Evolutionary conservation across 768 basidiomycete species (phyloP).

Genomic region (Tylopilus rubrobrunneus): DNA sequence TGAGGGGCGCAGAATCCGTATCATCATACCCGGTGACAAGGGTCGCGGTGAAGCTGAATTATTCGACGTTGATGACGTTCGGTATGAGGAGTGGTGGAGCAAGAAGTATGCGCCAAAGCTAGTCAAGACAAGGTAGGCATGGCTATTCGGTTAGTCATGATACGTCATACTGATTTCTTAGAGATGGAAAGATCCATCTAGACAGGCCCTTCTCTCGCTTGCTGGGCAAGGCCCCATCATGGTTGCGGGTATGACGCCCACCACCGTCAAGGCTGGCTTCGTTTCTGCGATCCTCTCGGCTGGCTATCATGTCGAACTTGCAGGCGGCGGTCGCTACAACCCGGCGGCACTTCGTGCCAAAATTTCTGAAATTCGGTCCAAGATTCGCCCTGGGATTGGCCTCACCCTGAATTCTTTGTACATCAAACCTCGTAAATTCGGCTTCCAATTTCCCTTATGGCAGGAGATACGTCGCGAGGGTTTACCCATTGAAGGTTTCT

Average conservation of each 20-base stretch:
- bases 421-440: conserved; percentile 96
- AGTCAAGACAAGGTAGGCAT: conserved; percentile 76
- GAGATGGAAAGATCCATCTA: conserved; percentile 87
- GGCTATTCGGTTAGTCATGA: neutral
- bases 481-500: conserved; percentile 96
- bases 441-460: conserved; percentile 97
- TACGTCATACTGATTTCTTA: conserved; percentile 31
- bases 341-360: conserved; percentile 83
- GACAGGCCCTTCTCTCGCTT: conserved; percentile 97
- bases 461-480: conserved; percentile 96
- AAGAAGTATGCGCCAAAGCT: conserved; percentile 83
- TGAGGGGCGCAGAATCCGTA: conserved; percentile 89
- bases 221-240: conserved; percentile 97
- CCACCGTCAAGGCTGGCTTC: conserved; percentile 93
- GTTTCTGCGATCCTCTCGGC: conserved; percentile 90
- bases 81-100: conserved; percentile 86
- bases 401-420: conserved; percentile 94
- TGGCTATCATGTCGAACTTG: conserved; percentile 95
- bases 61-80: conserved; percentile 60
- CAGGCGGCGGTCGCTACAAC: conserved; percentile 98
- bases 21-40: conserved; percentile 87
- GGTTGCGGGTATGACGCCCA: conserved; percentile 99
- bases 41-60: conserved; percentile 89
- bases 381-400: conserved; percentile 84
- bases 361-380: conserved; percentile 85